A percentile compares a stretch with the other conserved stretches of the same genome.
Conservation (phyloP, 768 basidiomycete genomes). For the Holtermanniella nyarrowii region DNA sequence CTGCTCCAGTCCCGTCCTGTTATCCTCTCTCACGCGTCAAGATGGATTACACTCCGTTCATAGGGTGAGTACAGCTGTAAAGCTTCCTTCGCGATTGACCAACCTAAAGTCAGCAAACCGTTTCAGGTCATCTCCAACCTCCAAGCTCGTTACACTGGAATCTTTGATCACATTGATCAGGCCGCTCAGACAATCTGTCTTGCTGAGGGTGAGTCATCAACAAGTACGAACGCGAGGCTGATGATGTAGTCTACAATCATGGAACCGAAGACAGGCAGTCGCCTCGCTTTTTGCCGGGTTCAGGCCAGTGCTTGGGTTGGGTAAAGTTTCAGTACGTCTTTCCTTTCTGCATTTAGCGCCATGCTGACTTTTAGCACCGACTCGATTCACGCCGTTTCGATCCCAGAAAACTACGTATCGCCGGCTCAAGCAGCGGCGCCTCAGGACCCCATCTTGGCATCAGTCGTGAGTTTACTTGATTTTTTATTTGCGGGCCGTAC, state of each 20-base stretch:
- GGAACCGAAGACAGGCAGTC: conserved; percentile 32
- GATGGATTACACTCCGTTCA: background rate
- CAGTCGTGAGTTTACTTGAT: conserved; percentile 26
- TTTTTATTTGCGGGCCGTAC: background rate
- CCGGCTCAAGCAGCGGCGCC: conserved; percentile 18
- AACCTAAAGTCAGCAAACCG: conserved; percentile 16
- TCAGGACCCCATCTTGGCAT: conserved; percentile 28
- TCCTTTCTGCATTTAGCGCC: background rate
- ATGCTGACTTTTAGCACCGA: conserved; percentile 27
- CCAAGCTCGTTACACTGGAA: conserved; percentile 36
- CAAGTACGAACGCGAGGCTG: background rate
- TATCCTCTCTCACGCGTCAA: background rate
- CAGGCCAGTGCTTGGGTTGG: conserved; percentile 26
- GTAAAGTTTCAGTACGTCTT: conserved; percentile 30
- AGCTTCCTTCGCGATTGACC: background rate
- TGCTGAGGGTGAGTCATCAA: conserved; percentile 18
- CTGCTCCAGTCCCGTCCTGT: too few species aligned
- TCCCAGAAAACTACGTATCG: conserved; percentile 31
- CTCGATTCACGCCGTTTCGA: conserved; percentile 29
- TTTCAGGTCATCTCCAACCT: conserved; percentile 35
- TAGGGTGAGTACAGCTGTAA: background rate
- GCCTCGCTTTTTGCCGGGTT: conserved; percentile 17
- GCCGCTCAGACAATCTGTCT: conserved; percentile 34
- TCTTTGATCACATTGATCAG: conserved; percentile 34
- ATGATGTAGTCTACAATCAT: conserved; percentile 27